phyloP scores from a whole-genome alignment of 1,284 basidiomycete species.

The Pascua sp. region DNA sequence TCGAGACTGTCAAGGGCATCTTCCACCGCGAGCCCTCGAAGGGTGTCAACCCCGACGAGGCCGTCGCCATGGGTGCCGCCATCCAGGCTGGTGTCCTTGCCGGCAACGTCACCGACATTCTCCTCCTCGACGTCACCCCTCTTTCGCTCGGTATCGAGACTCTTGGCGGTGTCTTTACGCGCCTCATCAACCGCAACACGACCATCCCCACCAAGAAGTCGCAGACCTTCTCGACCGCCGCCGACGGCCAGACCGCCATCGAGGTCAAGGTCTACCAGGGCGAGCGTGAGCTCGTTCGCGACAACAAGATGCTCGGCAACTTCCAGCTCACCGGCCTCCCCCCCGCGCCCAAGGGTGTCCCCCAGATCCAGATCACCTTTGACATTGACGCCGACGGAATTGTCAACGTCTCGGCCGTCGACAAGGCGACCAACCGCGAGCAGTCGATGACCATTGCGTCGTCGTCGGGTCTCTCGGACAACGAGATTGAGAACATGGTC shows the following conservation, averaged over 20 bases:
- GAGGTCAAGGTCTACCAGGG: slow-evolving; percentile 98
- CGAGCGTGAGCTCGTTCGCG: slow-evolving; percentile 86
- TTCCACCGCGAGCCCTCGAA: slow-evolving; percentile 95
- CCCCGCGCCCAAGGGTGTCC: slow-evolving; percentile 92
- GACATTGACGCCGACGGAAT: slow-evolving; percentile 99
- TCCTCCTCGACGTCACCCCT: slow-evolving; percentile 93
- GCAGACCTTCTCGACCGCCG: slow-evolving; percentile 96
- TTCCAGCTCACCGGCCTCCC: slow-evolving; percentile 98
- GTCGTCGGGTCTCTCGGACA: slow-evolving; percentile 91
- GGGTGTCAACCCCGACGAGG: slow-evolving; percentile 97
- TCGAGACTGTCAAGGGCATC: slow-evolving; percentile 84
- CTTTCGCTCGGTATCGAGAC: slow-evolving; percentile 75
- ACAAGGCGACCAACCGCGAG: slow-evolving; percentile 97
- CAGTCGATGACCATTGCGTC: slow-evolving; percentile 81
- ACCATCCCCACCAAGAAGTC: slow-evolving; percentile 99
- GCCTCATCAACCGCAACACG: slow-evolving; percentile 89
- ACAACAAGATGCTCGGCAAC: slow-evolving; percentile 99
- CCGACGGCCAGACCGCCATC: slow-evolving; percentile 91
- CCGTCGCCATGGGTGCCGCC: slow-evolving; percentile 86
- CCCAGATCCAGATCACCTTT: slow-evolving; percentile 98
- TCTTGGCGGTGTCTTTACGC: slow-evolving; percentile 97
- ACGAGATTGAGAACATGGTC: slow-evolving; percentile 97
- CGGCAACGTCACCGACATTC: slow-evolving; percentile 92
- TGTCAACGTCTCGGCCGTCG: slow-evolving; percentile 92
- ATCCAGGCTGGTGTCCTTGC: slow-evolving; percentile 95